Evolutionary conservation across 2,329 filamentous ascomycete species (phyloP), one percentile per base, ranked within the genome.

Genomic region (Orbilia oligospora): DNA sequence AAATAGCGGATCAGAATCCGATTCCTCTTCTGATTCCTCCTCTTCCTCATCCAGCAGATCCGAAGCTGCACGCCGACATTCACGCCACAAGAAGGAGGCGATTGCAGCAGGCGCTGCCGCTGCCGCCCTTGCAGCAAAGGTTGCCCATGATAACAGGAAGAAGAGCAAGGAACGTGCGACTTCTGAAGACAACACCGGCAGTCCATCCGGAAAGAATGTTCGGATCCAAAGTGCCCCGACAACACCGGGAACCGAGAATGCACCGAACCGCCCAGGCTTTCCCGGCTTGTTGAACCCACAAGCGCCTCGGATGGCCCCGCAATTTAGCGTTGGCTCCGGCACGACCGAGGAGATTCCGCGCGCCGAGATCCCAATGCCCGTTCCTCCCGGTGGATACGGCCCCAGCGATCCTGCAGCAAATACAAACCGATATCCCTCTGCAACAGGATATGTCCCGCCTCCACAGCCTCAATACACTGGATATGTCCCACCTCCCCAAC

Each of bases 101-200:
- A 20, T 79, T 14, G 76, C 76, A 33, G 76, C 76, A 1, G 76
- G 76, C 36, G 76, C 53, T n/a, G 76, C 69, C 3, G 76, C 69
- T 46, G 76, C 76, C n/a, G 76, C 76, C 16, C 69, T 79, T 41
- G 76, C 76, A 61, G 76, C 70, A 48, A 79, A 79, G 70, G 70
- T 70, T 20, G 70, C 66, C 36, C 76, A 79, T 36, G 76, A 79
- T 71, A 79, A 79, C 41, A 79, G 49, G 44, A 79, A 79, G 46
- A 64, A 58, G 3, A 76, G 56, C 27, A 75, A 63, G 55, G 71
- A 75, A 36, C 75, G 75, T 63, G 53, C 51, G 4, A 36, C 48
- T 1, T 27, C 56, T 24, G 68, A 78, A 12, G 55, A 71, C 41
- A 71, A 58, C 53, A 79, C 51, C 18, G 61, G 70, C 41, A 71